Conservation (phyloP, 2,329 filamentous ascomycete species). For the Trichoderma pleuroti region DNA sequence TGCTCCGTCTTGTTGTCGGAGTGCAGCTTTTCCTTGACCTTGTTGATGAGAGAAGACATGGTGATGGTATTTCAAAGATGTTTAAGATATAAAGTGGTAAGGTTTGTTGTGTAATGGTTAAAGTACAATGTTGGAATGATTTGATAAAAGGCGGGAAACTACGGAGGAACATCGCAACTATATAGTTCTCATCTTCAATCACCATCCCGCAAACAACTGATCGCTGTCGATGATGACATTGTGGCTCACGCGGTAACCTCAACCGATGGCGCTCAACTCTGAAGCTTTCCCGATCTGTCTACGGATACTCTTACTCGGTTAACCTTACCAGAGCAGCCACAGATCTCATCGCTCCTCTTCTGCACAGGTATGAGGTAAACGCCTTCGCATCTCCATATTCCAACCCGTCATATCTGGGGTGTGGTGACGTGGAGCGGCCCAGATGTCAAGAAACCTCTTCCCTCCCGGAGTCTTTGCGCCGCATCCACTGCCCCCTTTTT, state of each 20-base stretch:
- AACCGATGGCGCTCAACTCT: constrained; percentile 8
- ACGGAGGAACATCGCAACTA: neutral
- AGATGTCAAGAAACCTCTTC: neutral
- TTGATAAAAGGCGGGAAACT: neutral
- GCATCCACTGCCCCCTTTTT: neutral
- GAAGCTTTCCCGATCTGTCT: neutral
- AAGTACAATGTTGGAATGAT: neutral
- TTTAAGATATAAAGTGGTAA: neutral
- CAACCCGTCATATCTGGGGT: constrained; percentile 11
- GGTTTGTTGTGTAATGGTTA: neutral
- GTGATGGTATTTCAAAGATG: neutral
- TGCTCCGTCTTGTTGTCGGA: constrained; percentile 35
- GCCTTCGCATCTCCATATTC: neutral
- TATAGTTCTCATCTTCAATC: neutral
- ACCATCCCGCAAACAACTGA: neutral
- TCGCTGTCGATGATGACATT: constrained; percentile 14
- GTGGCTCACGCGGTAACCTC: constrained; percentile 4
- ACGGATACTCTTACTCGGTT: neutral
- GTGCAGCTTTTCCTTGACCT: constrained; percentile 55
- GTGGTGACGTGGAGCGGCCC: constrained; percentile 10
- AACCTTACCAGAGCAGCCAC: neutral
- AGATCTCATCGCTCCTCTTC: neutral
- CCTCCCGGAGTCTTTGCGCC: neutral
- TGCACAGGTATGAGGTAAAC: neutral
- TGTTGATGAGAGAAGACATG: constrained; percentile 58